These are phyloP conservation scores for Cyclanthera cordifolia DNA, from an alignment of 306 rosid species.

Conservation along the genomic window DNA sequence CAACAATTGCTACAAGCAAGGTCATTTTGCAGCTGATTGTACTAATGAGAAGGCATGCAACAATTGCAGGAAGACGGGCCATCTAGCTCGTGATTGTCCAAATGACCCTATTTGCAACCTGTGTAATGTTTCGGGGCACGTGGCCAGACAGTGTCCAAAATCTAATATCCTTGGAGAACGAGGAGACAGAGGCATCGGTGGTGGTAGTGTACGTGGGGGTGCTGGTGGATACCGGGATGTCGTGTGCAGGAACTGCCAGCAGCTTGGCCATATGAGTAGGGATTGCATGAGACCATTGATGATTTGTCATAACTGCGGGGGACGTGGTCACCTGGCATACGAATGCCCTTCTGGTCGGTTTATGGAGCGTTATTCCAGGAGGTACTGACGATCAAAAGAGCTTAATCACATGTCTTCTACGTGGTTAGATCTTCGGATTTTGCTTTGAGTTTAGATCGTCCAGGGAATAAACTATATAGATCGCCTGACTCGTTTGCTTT, in stretches of 20 bases:
- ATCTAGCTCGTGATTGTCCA: constrained; percentile 94
- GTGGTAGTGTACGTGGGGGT: constrained; percentile 25
- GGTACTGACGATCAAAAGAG: constrained; percentile 40
- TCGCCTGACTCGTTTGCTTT: background rate
- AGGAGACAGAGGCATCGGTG: constrained; percentile 17
- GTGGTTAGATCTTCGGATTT: background rate
- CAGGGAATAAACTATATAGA: background rate
- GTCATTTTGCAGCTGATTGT: constrained; percentile 92
- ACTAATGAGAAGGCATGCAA: constrained; percentile 98
- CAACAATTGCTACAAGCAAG: constrained; percentile 96
- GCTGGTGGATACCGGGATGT: constrained; percentile 39
- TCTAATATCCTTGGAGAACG: constrained; percentile 35
- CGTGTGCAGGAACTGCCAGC: constrained; percentile 88
- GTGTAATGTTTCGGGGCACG: constrained; percentile 92
- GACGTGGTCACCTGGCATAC: constrained; percentile 88
- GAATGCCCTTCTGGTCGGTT: constrained; percentile 96
- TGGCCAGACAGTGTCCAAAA: constrained; percentile 86
- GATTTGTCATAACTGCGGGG: constrained; percentile 97
- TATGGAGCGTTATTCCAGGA: constrained; percentile 81
- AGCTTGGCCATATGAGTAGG: constrained; percentile 88
- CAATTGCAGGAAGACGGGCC: constrained; percentile 95
- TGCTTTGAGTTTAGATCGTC: constrained; percentile 2
- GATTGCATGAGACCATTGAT: constrained; percentile 93
- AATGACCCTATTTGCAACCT: constrained; percentile 85
- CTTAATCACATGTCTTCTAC: background rate